Conservation (phyloP, 805 yeast species). For the Saccharomycopsis sp. region DNA sequence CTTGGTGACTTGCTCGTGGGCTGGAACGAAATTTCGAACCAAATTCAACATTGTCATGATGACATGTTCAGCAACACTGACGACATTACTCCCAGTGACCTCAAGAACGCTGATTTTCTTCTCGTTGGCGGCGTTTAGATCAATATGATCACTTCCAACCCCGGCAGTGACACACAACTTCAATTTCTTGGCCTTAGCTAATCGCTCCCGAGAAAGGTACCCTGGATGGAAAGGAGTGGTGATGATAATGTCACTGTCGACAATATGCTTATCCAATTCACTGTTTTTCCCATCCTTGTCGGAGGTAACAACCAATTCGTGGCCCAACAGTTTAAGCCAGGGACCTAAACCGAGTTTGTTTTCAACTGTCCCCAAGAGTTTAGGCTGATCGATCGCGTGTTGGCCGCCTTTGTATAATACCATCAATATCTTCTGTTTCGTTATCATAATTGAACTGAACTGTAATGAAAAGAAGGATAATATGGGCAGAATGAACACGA, state of each 20-base stretch:
- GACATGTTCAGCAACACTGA: slow-evolving; percentile 77
- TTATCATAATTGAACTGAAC: slow-evolving; percentile 3
- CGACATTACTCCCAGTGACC: slow-evolving; percentile 78
- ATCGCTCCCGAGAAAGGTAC: slow-evolving; percentile 59
- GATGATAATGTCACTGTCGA: slow-evolving; percentile 69
- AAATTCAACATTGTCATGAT: slow-evolving; percentile 64
- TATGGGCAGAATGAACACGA: too few species aligned
- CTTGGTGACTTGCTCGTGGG: slow-evolving; percentile 57
- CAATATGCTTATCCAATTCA: slow-evolving; percentile 55
- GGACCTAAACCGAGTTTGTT: slow-evolving; percentile 66
- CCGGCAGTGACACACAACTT: slow-evolving; percentile 74
- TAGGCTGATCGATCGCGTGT: slow-evolving; percentile 54
- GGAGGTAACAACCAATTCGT: slow-evolving; percentile 55
- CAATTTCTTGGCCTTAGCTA: slow-evolving; percentile 62
- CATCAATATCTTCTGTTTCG: slow-evolving; percentile 37
- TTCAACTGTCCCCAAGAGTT: slow-evolving; percentile 63
- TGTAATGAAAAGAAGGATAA: too few species aligned
- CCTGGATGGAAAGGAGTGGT: slow-evolving; percentile 84
- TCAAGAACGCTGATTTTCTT: slow-evolving; percentile 62
- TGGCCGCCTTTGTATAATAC: slow-evolving; percentile 52
- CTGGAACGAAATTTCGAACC: slow-evolving; percentile 73
- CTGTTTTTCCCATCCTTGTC: slow-evolving; percentile 61
- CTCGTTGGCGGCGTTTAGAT: slow-evolving; percentile 60
- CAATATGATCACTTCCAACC: slow-evolving; percentile 79
- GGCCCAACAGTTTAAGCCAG: slow-evolving; percentile 61